Conservation (phyloP, 805 yeast genomes). For the Nakazawaea wyomingensis region DNA sequence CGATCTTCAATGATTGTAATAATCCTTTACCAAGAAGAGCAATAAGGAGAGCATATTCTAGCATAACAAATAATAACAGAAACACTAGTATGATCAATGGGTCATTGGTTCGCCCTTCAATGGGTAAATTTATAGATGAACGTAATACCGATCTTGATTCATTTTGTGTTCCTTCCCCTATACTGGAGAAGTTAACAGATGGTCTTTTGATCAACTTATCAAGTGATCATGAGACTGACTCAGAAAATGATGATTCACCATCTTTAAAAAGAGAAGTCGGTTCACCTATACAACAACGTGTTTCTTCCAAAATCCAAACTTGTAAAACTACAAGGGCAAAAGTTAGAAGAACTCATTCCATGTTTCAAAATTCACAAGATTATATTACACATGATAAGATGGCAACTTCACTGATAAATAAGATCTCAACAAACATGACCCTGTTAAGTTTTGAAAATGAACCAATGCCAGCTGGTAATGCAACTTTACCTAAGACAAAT, state of each 20-base stretch:
- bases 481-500: slow-evolving; percentile 24
- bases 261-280: slow-evolving; percentile 27
- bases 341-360: slow-evolving; percentile 60
- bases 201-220: slow-evolving; percentile 3
- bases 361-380: slow-evolving; percentile 43
- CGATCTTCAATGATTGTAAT: slow-evolving; percentile 1
- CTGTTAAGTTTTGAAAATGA: slow-evolving; percentile 10
- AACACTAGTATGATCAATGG: slow-evolving; percentile 10
- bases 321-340: slow-evolving; percentile 27
- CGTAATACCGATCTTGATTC: too few species aligned
- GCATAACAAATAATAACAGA: slow-evolving; percentile 9
- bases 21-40: slow-evolving; percentile 1
- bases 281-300: slow-evolving; percentile 32
- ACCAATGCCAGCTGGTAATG: slow-evolving; percentile 14
- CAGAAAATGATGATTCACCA: slow-evolving; percentile 13
- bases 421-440: slow-evolving; percentile 10
- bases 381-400: slow-evolving; percentile 5
- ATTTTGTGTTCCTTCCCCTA: slow-evolving; percentile 24
- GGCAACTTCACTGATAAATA: slow-evolving; percentile 11
- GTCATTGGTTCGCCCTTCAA: slow-evolving; percentile 8
- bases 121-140: slow-evolving; percentile 9
- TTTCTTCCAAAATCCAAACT: slow-evolving; percentile 15
- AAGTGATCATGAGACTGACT: slow-evolving; percentile 12
- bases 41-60: slow-evolving; percentile 8
- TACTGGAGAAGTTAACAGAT: slow-evolving; percentile 15